Evolutionary conservation across 2,329 filamentous ascomycete genomes (phyloP).

Genomic region (Ascochyta koolunga): DNA sequence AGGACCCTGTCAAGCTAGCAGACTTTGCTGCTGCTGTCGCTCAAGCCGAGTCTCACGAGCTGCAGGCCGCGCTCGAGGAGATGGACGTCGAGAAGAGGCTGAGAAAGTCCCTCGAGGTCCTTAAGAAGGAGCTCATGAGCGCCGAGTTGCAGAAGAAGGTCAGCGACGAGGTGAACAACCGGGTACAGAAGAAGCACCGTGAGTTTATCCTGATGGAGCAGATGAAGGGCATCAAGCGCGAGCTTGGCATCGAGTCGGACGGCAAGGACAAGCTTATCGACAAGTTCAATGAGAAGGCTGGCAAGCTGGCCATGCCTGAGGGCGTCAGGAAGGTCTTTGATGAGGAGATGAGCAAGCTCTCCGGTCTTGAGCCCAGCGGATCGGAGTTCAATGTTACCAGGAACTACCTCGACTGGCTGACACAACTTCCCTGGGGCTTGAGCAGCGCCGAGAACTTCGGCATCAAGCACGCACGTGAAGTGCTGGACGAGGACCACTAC

Average conservation of each 20-base stretch:
- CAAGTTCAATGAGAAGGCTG: constrained; percentile 94
- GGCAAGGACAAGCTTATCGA: constrained; percentile 98
- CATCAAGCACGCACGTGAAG: constrained; percentile 86
- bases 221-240: constrained; percentile 96
- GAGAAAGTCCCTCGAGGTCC: constrained; percentile 85
- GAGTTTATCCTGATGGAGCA: constrained; percentile 99
- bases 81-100: constrained; percentile 92
- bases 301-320: constrained; percentile 94
- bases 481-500: constrained; percentile 95
- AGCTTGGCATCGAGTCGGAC: constrained; percentile 95
- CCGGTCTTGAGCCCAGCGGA: constrained; percentile 90
- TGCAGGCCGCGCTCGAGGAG: constrained; percentile 88
- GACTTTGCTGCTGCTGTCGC: constrained; percentile 97
- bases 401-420: constrained; percentile 98
- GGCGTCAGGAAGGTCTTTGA: constrained; percentile 97
- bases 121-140: constrained; percentile 99
- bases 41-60: constrained; percentile 80
- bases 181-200: constrained; percentile 94
- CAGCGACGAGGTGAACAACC: constrained; percentile 94
- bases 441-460: constrained; percentile 96
- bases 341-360: constrained; percentile 96
- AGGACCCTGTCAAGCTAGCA: constrained; percentile 92
- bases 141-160: constrained; percentile 97
- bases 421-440: constrained; percentile 96
- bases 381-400: constrained; percentile 98